phyloP scores from a whole-genome alignment of 768 basidiomycete genomes.

The Tricholoma matsutake region DNA sequence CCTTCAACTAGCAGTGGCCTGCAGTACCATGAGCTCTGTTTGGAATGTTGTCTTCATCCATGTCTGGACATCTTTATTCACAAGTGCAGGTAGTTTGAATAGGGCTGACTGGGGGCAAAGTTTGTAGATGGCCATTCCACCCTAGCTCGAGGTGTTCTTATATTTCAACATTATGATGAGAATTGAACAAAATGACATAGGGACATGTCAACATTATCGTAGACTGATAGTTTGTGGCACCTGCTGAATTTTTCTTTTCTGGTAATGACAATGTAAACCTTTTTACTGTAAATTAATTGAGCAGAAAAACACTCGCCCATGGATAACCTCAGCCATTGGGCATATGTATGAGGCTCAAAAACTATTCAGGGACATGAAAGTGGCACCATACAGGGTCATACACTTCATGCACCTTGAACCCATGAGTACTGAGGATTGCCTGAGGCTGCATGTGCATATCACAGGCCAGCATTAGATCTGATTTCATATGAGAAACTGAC shows the following conservation, averaged over 20 bases:
- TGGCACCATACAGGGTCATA: no score
- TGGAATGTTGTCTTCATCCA: no score
- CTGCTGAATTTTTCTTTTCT: no score
- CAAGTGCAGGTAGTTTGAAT: no score
- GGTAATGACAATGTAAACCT: no score
- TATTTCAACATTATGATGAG: not conserved
- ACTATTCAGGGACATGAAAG: slow-evolving; percentile 12
- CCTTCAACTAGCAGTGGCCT: no score
- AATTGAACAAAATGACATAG: slow-evolving; percentile 17
- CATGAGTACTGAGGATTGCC: slow-evolving; percentile 15
- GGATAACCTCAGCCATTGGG: slow-evolving; percentile 15
- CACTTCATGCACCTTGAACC: no score
- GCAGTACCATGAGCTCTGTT: not conserved
- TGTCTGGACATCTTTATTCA: no score
- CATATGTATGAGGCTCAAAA: slow-evolving; percentile 7
- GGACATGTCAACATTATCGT: slow-evolving; percentile 19
- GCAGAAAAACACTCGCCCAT: not conserved
- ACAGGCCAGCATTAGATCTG: no score
- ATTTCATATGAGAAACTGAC: no score
- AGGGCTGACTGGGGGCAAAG: slow-evolving; percentile 6
- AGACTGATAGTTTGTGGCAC: slow-evolving; percentile 17
- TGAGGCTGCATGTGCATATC: no score
- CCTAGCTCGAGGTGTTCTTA: not conserved
- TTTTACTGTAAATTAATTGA: no score
- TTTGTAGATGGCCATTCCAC: slow-evolving; percentile 12